Conservation (phyloP, 805 yeast species). For the Debaryomyces castellii region DNA sequence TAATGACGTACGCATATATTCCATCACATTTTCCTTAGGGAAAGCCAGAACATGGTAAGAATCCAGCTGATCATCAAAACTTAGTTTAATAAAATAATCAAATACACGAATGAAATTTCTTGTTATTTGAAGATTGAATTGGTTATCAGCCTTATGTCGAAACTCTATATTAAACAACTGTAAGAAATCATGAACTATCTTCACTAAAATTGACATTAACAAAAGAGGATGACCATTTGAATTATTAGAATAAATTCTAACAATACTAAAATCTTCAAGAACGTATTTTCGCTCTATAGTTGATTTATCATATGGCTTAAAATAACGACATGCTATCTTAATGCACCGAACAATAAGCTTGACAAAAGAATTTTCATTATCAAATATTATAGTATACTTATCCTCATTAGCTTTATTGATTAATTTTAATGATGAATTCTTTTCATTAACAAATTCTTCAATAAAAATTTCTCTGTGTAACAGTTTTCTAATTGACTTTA, state of each 20-base stretch:
- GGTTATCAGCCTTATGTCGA: neutral
- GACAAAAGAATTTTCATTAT: slow-evolving; percentile 3
- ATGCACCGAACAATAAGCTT: slow-evolving; percentile 5
- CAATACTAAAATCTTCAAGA: slow-evolving; percentile 21
- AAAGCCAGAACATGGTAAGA: slow-evolving; percentile 4
- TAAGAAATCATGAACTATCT: slow-evolving; percentile 16
- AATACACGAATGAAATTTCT: slow-evolving; percentile 9
- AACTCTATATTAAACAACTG: neutral
- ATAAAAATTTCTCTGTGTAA: slow-evolving; percentile 8
- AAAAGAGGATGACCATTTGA: slow-evolving; percentile 18
- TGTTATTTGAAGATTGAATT: slow-evolving; percentile 4
- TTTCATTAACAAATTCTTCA: slow-evolving; percentile 6
- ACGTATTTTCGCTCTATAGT: slow-evolving; percentile 4
- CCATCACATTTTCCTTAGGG: slow-evolving; percentile 7
- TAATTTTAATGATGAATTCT: neutral
- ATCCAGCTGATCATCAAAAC: neutral
- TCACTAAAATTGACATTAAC: slow-evolving; percentile 15
- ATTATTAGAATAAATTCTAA: slow-evolving; percentile 20
- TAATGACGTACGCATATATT: slow-evolving; percentile 6
- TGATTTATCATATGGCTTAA: neutral
- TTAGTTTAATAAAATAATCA: slow-evolving; percentile 2
- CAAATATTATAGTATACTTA: slow-evolving; percentile 4
- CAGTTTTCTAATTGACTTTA: slow-evolving; percentile 3
- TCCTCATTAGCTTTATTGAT: neutral
- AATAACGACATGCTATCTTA: slow-evolving; percentile 1